Base-by-base conservation (phyloP, 2,329 filamentous ascomycete species). In the Teratosphaeria nubilosa region DNA sequence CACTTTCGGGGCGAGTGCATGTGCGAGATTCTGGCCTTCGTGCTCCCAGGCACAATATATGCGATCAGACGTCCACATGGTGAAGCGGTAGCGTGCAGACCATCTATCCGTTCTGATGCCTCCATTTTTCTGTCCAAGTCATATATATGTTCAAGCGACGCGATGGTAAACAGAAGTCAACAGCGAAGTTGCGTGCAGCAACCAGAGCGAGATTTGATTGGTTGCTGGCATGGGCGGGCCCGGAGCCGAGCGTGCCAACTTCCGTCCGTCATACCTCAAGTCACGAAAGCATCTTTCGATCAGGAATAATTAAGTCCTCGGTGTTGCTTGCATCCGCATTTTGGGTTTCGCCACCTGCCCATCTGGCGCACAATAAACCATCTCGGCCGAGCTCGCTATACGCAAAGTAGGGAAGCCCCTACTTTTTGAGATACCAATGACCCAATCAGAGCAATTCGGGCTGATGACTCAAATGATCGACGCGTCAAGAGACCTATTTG, bases 21-120 rank as follows among this genome's bases (percentile, higher is more conserved):
- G 20, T 55, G 52, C 22, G 51, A 53, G 2, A 64, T 22, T 30
- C 59, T 57, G 10, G 63, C 45, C 30, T 60, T 59, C 3, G 53
- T 41, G 24, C 58, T 54, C 37, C 14, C 16, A n/a, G 53, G 16
- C 14, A 13, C 6, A 14, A 56, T 37, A 31, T 45, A 51, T n/a
- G 57, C 57, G 20, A 58, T 22, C 10, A 55, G 32, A 13, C 45
- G 32, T 52, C 53, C 57, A 37, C 53, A 56, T 14, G 57, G 37
- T 7, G 57, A 58, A 13, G 37, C 5, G 1, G 57, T 34, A 5
- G 53, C 45, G 20, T 51, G 41, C 16, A 45, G 16, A 2, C 51
- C 56, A 24, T 54, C 51, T 27, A 32, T 22, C 24, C 56, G 51
- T 27, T 37, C 24, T 52, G 55, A 56, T 24, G 30, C 27, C 55